Conservation (phyloP, 352 stramenopile species). For the Phytophthora melonis region DNA sequence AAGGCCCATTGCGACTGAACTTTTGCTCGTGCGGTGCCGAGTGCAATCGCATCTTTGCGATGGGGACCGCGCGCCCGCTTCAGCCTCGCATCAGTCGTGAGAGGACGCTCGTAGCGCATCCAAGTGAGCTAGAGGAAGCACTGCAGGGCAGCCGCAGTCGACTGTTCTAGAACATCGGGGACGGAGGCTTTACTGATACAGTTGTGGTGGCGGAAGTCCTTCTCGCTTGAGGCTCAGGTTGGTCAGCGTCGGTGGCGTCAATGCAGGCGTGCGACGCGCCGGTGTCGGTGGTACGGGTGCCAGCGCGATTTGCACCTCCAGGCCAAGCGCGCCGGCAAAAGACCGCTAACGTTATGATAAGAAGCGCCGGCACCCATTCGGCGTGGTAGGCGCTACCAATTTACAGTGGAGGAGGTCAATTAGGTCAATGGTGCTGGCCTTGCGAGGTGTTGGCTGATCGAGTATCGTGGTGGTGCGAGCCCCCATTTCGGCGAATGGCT, state of each 20-base stretch:
- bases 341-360: background rate
- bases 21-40: background rate
- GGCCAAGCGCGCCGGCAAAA: background rate
- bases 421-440: background rate
- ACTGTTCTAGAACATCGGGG: background rate
- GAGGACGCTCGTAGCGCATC: too few species aligned
- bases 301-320: constrained; percentile 22
- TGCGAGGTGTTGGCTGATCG: background rate
- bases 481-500: constrained; percentile 1
- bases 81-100: background rate
- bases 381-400: background rate
- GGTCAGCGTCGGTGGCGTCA: constrained; percentile 5
- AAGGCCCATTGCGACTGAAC: background rate
- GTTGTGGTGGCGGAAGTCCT: background rate
- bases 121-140: background rate
- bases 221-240: background rate
- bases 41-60: background rate
- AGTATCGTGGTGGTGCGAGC: background rate
- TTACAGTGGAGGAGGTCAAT: background rate
- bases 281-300: constrained; percentile 33
- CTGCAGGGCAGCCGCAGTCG: background rate
- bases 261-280: constrained; percentile 9
- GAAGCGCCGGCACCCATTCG: background rate
- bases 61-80: background rate
- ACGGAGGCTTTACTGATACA: too few species aligned